phyloP scores from a whole-genome alignment of 352 stramenopile species.

The Phytophthora tentaculata region DNA sequence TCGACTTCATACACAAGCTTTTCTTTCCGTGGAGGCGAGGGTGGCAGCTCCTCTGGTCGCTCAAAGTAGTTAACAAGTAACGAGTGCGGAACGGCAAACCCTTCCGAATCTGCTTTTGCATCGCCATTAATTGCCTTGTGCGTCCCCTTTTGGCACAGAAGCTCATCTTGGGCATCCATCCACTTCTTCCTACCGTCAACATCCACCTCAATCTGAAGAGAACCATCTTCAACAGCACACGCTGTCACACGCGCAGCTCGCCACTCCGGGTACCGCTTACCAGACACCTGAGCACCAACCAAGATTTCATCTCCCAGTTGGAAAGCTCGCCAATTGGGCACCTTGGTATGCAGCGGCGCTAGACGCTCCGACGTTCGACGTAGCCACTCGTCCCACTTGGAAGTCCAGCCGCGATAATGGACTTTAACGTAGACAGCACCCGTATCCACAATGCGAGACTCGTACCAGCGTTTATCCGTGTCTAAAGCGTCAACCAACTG shows the following conservation, averaged over 20 bases:
- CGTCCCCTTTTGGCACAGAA: conserved; percentile 64
- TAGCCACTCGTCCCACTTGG: conserved; percentile 98
- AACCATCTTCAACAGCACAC: conserved; percentile 28
- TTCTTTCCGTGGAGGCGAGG: not conserved
- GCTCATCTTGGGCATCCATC: conserved; percentile 68
- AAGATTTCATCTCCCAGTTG: conserved; percentile 59
- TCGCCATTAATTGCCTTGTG: conserved; percentile 61
- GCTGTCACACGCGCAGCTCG: conserved; percentile 49
- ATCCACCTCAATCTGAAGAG: conserved; percentile 53
- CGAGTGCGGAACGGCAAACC: conserved; percentile 5
- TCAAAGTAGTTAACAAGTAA: conserved; percentile 31
- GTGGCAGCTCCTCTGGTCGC: conserved; percentile 6
- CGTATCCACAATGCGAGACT: conserved; percentile 63
- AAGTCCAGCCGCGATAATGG: conserved; percentile 97
- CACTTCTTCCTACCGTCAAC: conserved; percentile 58
- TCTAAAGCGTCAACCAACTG: conserved; percentile 79
- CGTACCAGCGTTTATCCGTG: conserved; percentile 78
- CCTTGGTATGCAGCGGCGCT: conserved; percentile 88
- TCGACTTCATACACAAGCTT: conserved; percentile 12
- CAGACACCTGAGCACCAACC: conserved; percentile 46
- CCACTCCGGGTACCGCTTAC: conserved; percentile 67
- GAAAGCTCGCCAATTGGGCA: conserved; percentile 74
- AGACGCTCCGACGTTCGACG: conserved; percentile 87
- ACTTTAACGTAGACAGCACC: conserved; percentile 82
- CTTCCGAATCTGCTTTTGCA: conserved; percentile 4